Base-by-base conservation (phyloP, 1,139 yeast species). In the Torulaspora pretoriensis region DNA sequence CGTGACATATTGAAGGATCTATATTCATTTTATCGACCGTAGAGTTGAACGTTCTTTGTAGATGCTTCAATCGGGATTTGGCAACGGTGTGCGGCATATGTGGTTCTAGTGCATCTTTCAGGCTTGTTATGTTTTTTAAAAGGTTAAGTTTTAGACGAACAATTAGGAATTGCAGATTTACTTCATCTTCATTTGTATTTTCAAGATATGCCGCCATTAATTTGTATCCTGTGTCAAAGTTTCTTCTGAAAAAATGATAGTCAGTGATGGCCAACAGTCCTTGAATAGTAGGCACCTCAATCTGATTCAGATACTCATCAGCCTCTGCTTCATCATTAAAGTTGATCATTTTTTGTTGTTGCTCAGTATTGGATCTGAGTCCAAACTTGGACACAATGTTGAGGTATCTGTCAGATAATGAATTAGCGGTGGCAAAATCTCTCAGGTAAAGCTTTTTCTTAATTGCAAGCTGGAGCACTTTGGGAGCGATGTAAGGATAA, bases 241-340 rank as follows among this genome's bases (percentile, higher is more conserved):
- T 50, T 24, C 51, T 52, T 31, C 48, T 49, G 40, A 46, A 47
- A 2, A 59, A 40, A 40, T 55, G 55, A 31, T 49, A 55, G 13
- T 57, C 54, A 7, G 57, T 46, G 1, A 61, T 46, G 3, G 53
- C 40, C 2, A 54, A 34, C 25, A 59, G 48, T 37, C 60, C 63
- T 3, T 42, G 24, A 23, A 50, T 49, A 2, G 58, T 50, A 1
- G 58, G 56, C 8, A 29, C 19, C 36, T 57, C 59, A 17, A 41
- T 12, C 43, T 51, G 52, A 48, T 62, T 61, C 8, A 63, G 45
- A 45, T 47, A 60, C 1, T 36, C 36, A 34, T 55, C 53, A 1
- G 63, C 66, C 19, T 60, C 56, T n/a, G 47, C 46, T 36, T 59
- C 58, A 22, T 52, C 38, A 3, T 49, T 31, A 36, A 63, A 60